A percentile compares a stretch with the other conserved stretches of the same genome.
These are phyloP conservation scores for Suillus brevipes DNA, from an alignment of 768 basidiomycete species.

Conservation along the genomic window DNA sequence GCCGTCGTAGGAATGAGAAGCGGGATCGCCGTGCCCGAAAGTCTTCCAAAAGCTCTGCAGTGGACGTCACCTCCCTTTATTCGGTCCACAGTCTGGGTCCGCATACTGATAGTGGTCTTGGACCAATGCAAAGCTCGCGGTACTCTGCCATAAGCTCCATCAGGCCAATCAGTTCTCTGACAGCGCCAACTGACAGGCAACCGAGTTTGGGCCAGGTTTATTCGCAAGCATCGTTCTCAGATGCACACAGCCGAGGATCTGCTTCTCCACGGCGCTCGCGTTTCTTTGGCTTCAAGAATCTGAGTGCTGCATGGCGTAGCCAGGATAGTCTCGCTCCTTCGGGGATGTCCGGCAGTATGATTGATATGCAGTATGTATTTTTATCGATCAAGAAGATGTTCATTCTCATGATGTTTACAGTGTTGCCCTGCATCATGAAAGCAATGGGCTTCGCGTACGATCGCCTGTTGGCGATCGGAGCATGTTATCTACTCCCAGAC, in stretches of 20 bases:
- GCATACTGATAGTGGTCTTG: conserved; percentile 58
- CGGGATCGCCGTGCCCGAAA: conserved; percentile 64
- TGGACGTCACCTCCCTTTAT: conserved; percentile 73
- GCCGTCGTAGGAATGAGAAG: conserved; percentile 67
- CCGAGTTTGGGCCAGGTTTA: conserved; percentile 62
- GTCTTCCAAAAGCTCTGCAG: conserved; percentile 66
- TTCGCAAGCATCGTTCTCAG: conserved; percentile 80
- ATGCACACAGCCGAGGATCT: conserved; percentile 73
- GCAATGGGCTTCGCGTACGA: conserved; percentile 31
- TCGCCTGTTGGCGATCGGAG: conserved; percentile 37
- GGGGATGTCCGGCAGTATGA: conserved; percentile 83
- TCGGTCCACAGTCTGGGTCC: conserved; percentile 60
- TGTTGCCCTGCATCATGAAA: conserved; percentile 76
- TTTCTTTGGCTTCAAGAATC: conserved; percentile 77
- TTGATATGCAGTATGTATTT: conserved; percentile 84
- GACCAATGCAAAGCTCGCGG: conserved; percentile 57
- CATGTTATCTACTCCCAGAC: conserved; percentile 36
- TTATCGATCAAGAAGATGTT: conserved; percentile 6
- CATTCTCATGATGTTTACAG: conserved; percentile 37
- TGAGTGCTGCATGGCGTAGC: conserved; percentile 72
- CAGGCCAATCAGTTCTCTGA: conserved; percentile 62
- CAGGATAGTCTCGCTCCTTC: conserved; percentile 82
- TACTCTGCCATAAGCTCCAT: conserved; percentile 54
- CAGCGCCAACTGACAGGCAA: conserved; percentile 57
- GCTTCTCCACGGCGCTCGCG: conserved; percentile 65